A percentile compares a stretch with the other conserved stretches of the same genome.
These are phyloP conservation scores for Gynochthodes officinalis DNA, from an alignment of 257 asterid species.

Conservation along the genomic window DNA sequence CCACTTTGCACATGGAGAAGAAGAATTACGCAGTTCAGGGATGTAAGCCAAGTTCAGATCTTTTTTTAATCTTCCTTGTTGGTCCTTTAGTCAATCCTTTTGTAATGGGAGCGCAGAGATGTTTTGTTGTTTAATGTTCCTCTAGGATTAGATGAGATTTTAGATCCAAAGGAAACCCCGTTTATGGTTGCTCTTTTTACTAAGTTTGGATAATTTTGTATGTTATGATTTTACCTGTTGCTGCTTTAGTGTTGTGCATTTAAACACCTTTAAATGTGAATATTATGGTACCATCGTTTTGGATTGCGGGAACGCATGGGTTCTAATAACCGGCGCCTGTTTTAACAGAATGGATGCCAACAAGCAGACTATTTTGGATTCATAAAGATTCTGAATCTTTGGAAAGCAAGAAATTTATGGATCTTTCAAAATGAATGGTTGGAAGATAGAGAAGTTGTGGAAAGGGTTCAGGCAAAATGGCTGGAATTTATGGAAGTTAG, in stretches of 20 bases:
- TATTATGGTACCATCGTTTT: background rate
- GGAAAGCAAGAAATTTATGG: too few relatives aligned
- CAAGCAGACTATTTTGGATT: too few relatives aligned
- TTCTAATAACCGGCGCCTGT: too few relatives aligned
- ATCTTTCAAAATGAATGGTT: too few relatives aligned
- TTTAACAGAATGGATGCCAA: too few relatives aligned
- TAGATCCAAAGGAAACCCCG: background rate
- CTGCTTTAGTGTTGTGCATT: background rate
- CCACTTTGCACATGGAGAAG: constrained; percentile 80
- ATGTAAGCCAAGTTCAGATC: constrained; percentile 14
- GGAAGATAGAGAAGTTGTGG: too few relatives aligned
- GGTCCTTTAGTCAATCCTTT: background rate
- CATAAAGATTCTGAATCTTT: too few relatives aligned
- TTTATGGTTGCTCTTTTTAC: background rate
- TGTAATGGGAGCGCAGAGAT: background rate
- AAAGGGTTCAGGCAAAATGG: too few relatives aligned
- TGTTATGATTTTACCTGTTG: background rate
- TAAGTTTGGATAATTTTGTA: background rate
- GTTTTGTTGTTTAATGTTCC: background rate
- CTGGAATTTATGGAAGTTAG: too few relatives aligned
- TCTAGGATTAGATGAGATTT: constrained; percentile 6
- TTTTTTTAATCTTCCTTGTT: background rate
- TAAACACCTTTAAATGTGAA: too few relatives aligned
- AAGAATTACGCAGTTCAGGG: constrained; percentile 57
- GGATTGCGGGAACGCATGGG: background rate